Conservation (phyloP, 768 basidiomycete genomes). For the Strobilomyces confusus region DNA sequence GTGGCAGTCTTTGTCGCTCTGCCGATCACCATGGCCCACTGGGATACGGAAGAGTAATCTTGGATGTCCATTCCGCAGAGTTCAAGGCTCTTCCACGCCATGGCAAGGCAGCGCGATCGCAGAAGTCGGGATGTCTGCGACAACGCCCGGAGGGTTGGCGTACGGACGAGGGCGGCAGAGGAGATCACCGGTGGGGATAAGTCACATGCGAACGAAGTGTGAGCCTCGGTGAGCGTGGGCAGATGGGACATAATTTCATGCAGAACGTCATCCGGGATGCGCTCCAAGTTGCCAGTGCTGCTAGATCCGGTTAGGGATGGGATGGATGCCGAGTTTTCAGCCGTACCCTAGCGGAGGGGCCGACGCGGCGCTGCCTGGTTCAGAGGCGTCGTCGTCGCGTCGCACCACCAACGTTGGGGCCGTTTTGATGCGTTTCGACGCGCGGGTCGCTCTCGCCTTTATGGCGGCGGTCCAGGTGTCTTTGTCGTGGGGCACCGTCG, state of each 20-base stretch:
- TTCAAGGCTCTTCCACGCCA: slow-evolving; percentile 5
- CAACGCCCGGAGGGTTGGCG: not conserved
- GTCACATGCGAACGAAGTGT: not conserved
- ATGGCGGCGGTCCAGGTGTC: too few relatives aligned
- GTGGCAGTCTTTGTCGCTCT: not conserved
- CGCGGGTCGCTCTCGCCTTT: too few relatives aligned
- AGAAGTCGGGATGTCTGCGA: slow-evolving; percentile 5
- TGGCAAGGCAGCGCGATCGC: slow-evolving; percentile 1
- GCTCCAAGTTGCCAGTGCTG: too few relatives aligned
- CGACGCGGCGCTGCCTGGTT: too few relatives aligned
- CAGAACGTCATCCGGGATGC: slow-evolving; percentile 12
- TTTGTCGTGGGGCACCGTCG: too few relatives aligned
- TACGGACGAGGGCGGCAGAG: not conserved
- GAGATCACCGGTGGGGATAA: too few relatives aligned
- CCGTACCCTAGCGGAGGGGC: not conserved
- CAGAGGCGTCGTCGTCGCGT: not conserved
- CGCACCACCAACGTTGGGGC: not conserved
- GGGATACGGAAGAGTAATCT: too few relatives aligned
- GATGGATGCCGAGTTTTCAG: not conserved
- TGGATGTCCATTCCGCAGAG: too few relatives aligned
- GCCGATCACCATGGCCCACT: not conserved
- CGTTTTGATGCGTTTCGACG: not conserved
- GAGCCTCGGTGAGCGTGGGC: slow-evolving; percentile 2
- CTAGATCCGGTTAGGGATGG: not conserved
- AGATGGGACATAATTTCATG: slow-evolving; percentile 12